phyloP scores from a whole-genome alignment of 2,329 filamentous ascomycete species.

The Teratosphaeria zuluensis region DNA sequence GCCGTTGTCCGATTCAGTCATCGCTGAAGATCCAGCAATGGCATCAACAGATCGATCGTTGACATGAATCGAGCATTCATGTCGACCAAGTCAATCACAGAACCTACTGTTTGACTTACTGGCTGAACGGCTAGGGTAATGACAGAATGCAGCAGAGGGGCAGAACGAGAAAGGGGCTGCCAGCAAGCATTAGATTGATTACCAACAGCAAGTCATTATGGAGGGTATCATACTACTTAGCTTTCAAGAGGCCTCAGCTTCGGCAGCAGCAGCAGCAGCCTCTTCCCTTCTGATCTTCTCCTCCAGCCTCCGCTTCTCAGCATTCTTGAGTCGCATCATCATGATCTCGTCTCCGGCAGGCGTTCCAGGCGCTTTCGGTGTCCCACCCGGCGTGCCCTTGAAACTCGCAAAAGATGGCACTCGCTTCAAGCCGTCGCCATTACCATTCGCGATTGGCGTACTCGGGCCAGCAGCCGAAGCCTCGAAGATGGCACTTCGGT shows the following conservation, averaged over 20 bases:
- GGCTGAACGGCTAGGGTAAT: too few species aligned
- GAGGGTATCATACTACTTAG: background rate
- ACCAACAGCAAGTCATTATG: background rate
- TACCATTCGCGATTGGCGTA: slow-evolving; percentile 1
- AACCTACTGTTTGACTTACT: too few species aligned
- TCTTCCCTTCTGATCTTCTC: slow-evolving; percentile 35
- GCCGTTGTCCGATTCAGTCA: too few species aligned
- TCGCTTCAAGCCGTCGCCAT: slow-evolving; percentile 6
- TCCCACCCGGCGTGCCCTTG: slow-evolving; percentile 20
- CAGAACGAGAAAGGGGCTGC: background rate
- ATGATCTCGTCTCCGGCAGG: slow-evolving; percentile 32
- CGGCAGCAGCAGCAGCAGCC: background rate
- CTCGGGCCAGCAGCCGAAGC: background rate
- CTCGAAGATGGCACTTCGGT: background rate
- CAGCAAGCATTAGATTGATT: background rate
- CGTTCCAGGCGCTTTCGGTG: slow-evolving; percentile 19
- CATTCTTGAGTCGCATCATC: slow-evolving; percentile 36
- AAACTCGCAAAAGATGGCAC: slow-evolving; percentile 22
- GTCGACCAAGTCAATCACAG: too few species aligned
- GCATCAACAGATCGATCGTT: too few species aligned
- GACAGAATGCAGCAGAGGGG: background rate
- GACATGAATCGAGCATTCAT: too few species aligned
- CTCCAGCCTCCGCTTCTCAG: slow-evolving; percentile 34
- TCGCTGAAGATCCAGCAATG: too few species aligned
- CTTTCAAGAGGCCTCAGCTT: background rate